Conservation (phyloP, 179 eudicot species). For the Spinacia oleracea region DNA sequence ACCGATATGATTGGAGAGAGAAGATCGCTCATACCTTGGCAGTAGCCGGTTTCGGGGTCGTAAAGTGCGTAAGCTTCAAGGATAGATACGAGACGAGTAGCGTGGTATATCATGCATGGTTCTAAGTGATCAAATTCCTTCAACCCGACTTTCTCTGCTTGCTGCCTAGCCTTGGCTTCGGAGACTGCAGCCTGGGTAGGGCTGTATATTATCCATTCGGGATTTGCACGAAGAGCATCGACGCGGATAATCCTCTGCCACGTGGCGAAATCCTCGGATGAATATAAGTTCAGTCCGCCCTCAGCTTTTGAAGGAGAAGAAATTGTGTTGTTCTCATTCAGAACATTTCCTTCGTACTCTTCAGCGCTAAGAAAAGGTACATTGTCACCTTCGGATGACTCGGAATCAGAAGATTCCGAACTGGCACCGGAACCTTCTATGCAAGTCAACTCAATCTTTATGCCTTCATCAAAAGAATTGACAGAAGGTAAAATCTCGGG, state of each 20-base stretch:
- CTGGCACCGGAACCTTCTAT: slow-evolving; percentile 39
- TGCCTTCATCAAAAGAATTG: slow-evolving; percentile 31
- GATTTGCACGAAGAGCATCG: slow-evolving; percentile 85
- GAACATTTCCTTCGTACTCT: slow-evolving; percentile 31
- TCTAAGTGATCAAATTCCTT: slow-evolving; percentile 80
- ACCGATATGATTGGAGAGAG: slow-evolving; percentile 81
- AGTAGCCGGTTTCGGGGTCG: slow-evolving; percentile 87
- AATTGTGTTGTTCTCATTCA: slow-evolving; percentile 20
- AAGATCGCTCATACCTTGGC: slow-evolving; percentile 97
- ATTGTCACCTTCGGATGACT: slow-evolving; percentile 45
- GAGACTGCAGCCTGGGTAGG: slow-evolving; percentile 59
- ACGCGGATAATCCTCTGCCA: slow-evolving; percentile 94
- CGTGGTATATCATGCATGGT: slow-evolving; percentile 71
- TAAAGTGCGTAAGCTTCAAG: slow-evolving; percentile 93
- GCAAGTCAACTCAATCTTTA: slow-evolving; percentile 36
- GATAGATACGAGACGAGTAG: slow-evolving; percentile 79
- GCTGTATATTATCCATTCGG: slow-evolving; percentile 65
- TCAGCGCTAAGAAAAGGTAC: slow-evolving; percentile 33
- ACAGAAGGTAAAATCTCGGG: slow-evolving; percentile 19
- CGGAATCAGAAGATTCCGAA: slow-evolving; percentile 57
- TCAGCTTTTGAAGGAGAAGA: slow-evolving; percentile 25
- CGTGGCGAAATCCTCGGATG: slow-evolving; percentile 67
- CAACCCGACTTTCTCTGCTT: slow-evolving; percentile 74
- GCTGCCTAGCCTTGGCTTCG: slow-evolving; percentile 53
- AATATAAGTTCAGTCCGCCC: slow-evolving; percentile 25